Percentiles rank a stretch among this genome's conserved stretches.
These are phyloP conservation scores for Hura crepitans DNA, from an alignment of 441 rosid species.

Conservation along the genomic window DNA sequence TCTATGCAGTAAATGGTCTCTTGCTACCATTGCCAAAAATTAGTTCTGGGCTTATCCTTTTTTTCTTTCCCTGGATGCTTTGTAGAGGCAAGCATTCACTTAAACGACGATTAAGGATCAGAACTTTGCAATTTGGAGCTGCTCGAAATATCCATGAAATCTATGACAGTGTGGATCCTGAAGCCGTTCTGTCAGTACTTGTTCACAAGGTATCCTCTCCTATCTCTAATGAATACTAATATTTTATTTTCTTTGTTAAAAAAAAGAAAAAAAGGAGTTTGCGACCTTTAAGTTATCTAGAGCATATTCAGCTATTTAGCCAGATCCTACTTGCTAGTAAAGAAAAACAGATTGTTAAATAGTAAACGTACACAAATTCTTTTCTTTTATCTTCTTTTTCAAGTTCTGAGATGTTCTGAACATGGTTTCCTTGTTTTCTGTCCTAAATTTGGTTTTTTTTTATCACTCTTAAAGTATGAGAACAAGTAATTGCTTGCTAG, in stretches of 20 bases:
- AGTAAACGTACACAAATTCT: not conserved
- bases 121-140: constrained; percentile 74
- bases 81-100: constrained; percentile 69
- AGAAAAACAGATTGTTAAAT: too few relatives aligned
- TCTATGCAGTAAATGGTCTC: not conserved
- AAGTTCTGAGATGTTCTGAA: not conserved
- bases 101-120: constrained; percentile 78
- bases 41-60: constrained; percentile 20
- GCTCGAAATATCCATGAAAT: constrained; percentile 74
- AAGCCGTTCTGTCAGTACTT: constrained; percentile 76
- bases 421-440: not conserved
- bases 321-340: not conserved
- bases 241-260: not conserved
- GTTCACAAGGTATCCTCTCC: constrained; percentile 72
- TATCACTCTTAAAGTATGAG: not conserved
- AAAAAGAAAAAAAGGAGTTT: not conserved
- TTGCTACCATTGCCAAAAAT: not conserved
- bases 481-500: not conserved
- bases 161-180: constrained; percentile 83
- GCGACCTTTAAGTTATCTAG: not conserved
- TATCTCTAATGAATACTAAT: not conserved
- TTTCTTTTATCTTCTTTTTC: too few relatives aligned
- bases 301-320: not conserved
- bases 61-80: constrained; percentile 18
- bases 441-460: not conserved